These are phyloP conservation scores for Maudiozyma humilis DNA, from an alignment of 1,139 yeast genomes.

Conservation along the genomic window DNA sequence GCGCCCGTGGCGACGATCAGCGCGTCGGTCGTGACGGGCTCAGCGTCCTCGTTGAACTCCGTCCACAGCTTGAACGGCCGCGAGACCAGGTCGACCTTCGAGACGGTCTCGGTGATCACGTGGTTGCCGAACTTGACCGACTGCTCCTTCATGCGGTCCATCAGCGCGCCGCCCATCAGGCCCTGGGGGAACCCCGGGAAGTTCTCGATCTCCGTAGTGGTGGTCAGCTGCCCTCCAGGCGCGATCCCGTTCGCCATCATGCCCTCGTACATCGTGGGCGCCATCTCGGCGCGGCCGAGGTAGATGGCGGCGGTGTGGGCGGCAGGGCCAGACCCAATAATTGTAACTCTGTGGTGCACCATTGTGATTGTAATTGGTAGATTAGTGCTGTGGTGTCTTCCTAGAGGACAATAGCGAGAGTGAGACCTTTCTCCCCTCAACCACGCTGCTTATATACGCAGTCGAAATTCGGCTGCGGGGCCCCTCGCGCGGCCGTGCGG, in stretches of 20 bases:
- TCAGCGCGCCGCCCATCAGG: conserved; percentile 76
- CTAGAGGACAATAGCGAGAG: too few relatives aligned
- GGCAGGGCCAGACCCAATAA: conserved; percentile 97
- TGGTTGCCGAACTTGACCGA: conserved; percentile 83
- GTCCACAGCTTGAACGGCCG: conserved; percentile 96
- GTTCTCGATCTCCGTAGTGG: conserved; percentile 95
- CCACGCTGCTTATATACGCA: too few relatives aligned
- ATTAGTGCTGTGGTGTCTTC: too few relatives aligned
- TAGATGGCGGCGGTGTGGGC: conserved; percentile 99
- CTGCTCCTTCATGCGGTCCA: conserved; percentile 91
- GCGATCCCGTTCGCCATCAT: conserved; percentile 96
- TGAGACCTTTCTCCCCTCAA: too few relatives aligned
- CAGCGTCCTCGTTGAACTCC: conserved; percentile 83
- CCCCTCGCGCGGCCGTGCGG: too few relatives aligned
- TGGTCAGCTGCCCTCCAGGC: conserved; percentile 97
- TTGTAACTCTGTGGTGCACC: conserved; percentile 84
- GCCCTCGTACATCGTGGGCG: conserved; percentile 91
- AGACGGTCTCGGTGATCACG: conserved; percentile 85
- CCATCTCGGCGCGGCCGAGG: conserved; percentile 90
- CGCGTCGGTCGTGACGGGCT: conserved; percentile 87
- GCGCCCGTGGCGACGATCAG: conserved; percentile 95
- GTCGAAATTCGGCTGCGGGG: too few relatives aligned
- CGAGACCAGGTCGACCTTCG: conserved; percentile 78
- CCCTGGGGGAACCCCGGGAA: conserved; percentile 98
- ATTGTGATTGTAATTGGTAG: too few relatives aligned